Conservation (phyloP, 2,329 filamentous ascomycete genomes). For the Talaromyces sp. region DNA sequence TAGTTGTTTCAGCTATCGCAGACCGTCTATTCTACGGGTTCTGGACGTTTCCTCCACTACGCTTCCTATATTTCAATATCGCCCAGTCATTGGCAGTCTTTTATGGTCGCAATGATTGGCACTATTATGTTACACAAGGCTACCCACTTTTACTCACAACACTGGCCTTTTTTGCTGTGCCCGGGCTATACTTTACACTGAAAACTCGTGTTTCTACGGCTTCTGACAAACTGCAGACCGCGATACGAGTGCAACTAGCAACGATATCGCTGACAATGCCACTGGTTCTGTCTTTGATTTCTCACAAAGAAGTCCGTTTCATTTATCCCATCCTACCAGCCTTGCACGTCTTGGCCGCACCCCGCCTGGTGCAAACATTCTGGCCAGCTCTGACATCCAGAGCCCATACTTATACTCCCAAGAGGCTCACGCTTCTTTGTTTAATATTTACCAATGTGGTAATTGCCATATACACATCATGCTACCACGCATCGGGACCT, state of each 20-base stretch:
- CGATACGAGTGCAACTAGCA: conserved; percentile 59
- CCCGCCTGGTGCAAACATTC: conserved; percentile 68
- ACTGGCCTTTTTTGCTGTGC: conserved; percentile 72
- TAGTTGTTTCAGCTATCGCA: conserved; percentile 65
- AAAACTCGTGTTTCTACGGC: conserved; percentile 39
- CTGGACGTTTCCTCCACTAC: conserved; percentile 86
- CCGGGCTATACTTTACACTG: conserved; percentile 62
- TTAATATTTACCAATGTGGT: conserved; percentile 68
- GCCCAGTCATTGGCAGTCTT: conserved; percentile 85
- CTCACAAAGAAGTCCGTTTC: conserved; percentile 97
- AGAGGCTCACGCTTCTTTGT: conserved; percentile 56
- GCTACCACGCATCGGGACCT: conserved; percentile 79
- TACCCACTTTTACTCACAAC: conserved; percentile 85
- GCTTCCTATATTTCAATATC: conserved; percentile 90
- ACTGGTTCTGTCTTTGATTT: conserved; percentile 70
- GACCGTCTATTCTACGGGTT: conserved; percentile 80
- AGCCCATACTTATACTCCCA: conserved; percentile 45
- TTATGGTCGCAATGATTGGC: conserved; percentile 86
- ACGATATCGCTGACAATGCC: conserved; percentile 64
- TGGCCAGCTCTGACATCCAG: conserved; percentile 39
- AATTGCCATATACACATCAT: conserved; percentile 73
- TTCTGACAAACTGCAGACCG: conserved; percentile 29
- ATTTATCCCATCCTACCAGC: conserved; percentile 88
- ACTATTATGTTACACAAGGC: conserved; percentile 92
- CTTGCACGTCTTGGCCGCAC: conserved; percentile 79